These are phyloP conservation scores for Fusarium udum DNA, from an alignment of 2,329 filamentous ascomycete genomes.

Conservation along the genomic window DNA sequence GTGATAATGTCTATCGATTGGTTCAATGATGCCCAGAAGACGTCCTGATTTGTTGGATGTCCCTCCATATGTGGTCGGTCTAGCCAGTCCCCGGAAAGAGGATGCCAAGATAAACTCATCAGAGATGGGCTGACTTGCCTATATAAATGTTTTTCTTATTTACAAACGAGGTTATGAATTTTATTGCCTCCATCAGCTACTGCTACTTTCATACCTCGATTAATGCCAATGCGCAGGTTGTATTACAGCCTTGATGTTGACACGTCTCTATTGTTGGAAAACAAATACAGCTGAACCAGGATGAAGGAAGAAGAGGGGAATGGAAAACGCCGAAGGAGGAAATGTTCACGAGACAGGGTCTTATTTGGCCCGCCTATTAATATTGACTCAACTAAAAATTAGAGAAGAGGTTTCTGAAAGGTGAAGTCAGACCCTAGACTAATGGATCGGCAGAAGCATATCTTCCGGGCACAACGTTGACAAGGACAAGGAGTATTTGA, in stretches of 20 bases:
- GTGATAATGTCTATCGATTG: conserved; percentile 1
- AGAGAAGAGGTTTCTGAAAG: neutral
- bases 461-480: neutral
- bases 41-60: neutral
- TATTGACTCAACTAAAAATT: neutral
- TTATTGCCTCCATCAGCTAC: neutral
- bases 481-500: conserved; percentile 10
- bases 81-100: neutral
- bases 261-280: neutral
- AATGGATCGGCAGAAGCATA: conserved; percentile 22
- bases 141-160: neutral
- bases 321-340: neutral
- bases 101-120: neutral
- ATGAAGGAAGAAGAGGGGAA: neutral
- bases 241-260: neutral
- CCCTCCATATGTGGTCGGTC: neutral
- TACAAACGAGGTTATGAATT: neutral
- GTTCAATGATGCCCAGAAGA: neutral
- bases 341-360: conserved; percentile 6
- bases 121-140: neutral
- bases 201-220: neutral
- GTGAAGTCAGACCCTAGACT: neutral
- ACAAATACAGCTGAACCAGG: neutral
- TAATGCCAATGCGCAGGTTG: neutral
- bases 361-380: neutral